Evolutionary conservation across 495 filamentous ascomycete genomes (phyloP), one percentile per base, ranked within the genome.

Genomic region (Trichoderma reesei): DNA sequence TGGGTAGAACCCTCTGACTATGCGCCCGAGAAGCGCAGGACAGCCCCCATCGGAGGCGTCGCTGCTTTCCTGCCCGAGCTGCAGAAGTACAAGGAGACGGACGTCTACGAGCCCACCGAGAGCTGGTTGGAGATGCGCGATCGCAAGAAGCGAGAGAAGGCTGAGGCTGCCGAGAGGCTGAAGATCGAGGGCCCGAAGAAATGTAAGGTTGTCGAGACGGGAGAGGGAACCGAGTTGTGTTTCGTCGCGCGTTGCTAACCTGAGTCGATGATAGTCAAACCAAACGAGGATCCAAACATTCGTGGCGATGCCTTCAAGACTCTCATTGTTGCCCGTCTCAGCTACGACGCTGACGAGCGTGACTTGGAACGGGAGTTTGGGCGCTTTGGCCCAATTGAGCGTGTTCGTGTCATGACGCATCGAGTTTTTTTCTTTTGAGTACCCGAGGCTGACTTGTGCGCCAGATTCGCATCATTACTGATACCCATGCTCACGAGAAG

Each of bases 281-380:
- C 91, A 18, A 72, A 78, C 31, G 87, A 90, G 31, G 90, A 98
- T 70, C 82, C 88, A 3, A 90, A 96, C 70, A 86, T 94, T 59
- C 83, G 90, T 68, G 95, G 95, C 36, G 93, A 98, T 76, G 86
- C 93, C 2, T 98, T 91, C 84, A 96, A 88, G 74, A 98, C 94
- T 39, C 83, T 98, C 59, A 96, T 98, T 69, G 88, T 98, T 63
- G 86, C 90, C 38, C 87, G 95, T 51, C 83, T 98, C 56, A 90
- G 86, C 70, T 98, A 95, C 70, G 90, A 92, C 68, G 87, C 88
- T 33, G 92, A 89, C 62, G 88, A 92, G 69, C 84, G 90, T 66
- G 94, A 98, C 73, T 80, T 98, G 18, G 92, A 96, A 78, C 83
- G 89, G 66, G 93, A 98, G 74, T 98, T 98, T 77, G 88, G 90